Base-by-base conservation (phyloP, 1,284 basidiomycete species). In the Ustilago cynodontis region DNA sequence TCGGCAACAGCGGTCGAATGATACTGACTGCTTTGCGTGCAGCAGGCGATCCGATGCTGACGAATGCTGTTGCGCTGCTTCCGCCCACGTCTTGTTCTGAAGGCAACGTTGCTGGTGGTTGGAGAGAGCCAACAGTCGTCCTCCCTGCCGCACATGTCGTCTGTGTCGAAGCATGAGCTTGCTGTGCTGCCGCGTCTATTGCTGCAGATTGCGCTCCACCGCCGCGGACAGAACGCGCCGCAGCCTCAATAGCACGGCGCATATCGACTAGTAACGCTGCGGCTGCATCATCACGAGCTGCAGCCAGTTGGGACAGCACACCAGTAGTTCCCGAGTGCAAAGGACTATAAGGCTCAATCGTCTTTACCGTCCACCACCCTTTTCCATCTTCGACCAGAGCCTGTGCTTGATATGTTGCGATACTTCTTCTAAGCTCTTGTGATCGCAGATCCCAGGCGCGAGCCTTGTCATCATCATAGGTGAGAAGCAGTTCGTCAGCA, bases 391-490 rank as follows among this genome's bases (percentile, higher is more conserved):
- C 86, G 3, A 96, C 81, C 67, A 94, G 88, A 57, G 94, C 93
- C 57, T 91, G 89, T 0, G 92, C 93, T 80, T 93, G 94, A 47
- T 92, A 92, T 2, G 89, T 82, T 3, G 89, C 90, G 88, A 94
- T 93, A 0, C 94, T 93, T 43, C 95, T 88, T 88, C 94, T 90
- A 79, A 98, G 92, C 82, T 97, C 94, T 58, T 90, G 90, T 0
- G 91, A 92, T 66, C 91, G 90, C n/a, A 92, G 87, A 83, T 97
- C 93, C 94, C 96, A 99, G 1, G 95, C 87, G 31, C 96, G 88
- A 2, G 93, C 93, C 62, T 92, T 90, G 3, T 90, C 90, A 73
- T 93, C 91, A 2, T 88, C 88, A 83, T 97, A 98, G 1, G 92
- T 87, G 7, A 96, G 87, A 53, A 97, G 83, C 26, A 98, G 86